Conservation (phyloP, 2,329 filamentous ascomycete species). For the Aspergillus amoenus region DNA sequence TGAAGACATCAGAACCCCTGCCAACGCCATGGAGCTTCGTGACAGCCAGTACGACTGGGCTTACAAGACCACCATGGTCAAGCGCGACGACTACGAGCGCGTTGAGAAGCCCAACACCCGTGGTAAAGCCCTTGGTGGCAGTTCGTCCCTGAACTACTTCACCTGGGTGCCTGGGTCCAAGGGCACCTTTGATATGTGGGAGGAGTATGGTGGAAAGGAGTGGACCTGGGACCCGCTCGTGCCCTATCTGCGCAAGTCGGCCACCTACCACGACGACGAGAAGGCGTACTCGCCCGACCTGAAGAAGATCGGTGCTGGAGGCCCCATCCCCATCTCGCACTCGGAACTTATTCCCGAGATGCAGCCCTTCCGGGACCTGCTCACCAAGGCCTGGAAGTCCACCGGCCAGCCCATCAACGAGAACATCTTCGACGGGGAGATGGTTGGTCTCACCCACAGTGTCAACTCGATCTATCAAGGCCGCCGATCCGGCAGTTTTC, state of each 20-base stretch:
- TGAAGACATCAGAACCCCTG: constrained; percentile 57
- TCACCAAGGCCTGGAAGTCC: constrained; percentile 53
- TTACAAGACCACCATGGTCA: constrained; percentile 63
- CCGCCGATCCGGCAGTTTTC: constrained; percentile 52
- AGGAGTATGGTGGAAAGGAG: constrained; percentile 44
- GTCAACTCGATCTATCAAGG: constrained; percentile 60
- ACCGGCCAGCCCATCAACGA: constrained; percentile 53
- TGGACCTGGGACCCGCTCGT: constrained; percentile 59
- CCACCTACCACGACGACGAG: constrained; percentile 58
- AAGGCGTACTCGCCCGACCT: constrained; percentile 49
- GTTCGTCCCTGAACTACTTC: constrained; percentile 61
- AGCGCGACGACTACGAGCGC: constrained; percentile 56
- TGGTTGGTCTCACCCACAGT: constrained; percentile 55
- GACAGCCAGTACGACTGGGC: constrained; percentile 60
- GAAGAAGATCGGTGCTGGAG: constrained; percentile 51
- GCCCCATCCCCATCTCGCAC: constrained; percentile 56
- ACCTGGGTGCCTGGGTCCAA: constrained; percentile 62
- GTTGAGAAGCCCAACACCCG: constrained; percentile 64
- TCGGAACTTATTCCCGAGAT: constrained; percentile 56
- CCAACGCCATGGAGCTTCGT: constrained; percentile 56
- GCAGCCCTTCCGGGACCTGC: constrained; percentile 48
- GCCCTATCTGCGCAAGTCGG: constrained; percentile 57
- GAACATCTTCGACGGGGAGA: constrained; percentile 57
- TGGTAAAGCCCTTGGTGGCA: constrained; percentile 60
- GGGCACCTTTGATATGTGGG: constrained; percentile 56